phyloP scores from a whole-genome alignment of 2,329 filamentous ascomycete species.

The Seiridium unicorne region DNA sequence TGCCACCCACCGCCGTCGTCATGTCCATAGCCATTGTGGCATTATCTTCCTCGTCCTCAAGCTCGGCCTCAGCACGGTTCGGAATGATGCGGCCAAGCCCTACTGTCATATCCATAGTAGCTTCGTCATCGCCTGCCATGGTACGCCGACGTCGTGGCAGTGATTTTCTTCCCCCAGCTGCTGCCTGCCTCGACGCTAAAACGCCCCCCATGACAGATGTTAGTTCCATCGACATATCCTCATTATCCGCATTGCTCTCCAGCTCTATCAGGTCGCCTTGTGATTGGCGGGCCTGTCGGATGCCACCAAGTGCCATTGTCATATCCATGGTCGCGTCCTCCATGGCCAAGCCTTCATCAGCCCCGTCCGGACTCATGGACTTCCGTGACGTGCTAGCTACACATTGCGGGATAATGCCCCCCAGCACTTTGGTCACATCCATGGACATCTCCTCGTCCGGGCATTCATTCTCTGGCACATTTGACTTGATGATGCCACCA shows the following conservation, averaged over 20 bases:
- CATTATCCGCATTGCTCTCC: slow-evolving; percentile 41
- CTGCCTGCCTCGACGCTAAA: slow-evolving; percentile 31
- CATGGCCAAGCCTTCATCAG: slow-evolving; percentile 36
- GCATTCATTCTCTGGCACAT: slow-evolving; percentile 39
- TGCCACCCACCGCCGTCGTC: slow-evolving; percentile 62
- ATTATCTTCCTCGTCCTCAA: slow-evolving; percentile 29
- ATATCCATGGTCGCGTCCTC: slow-evolving; percentile 82
- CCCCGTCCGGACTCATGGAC: slow-evolving; percentile 16
- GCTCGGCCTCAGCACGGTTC: slow-evolving; percentile 30
- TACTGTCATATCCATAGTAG: slow-evolving; percentile 65
- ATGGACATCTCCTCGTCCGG: slow-evolving; percentile 77
- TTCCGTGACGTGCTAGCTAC: slow-evolving; percentile 23
- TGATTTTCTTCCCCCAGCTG: slow-evolving; percentile 24
- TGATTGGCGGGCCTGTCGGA: slow-evolving; percentile 39
- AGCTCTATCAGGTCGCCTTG: slow-evolving; percentile 33
- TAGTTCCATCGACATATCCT: slow-evolving; percentile 79
- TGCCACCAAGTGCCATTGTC: slow-evolving; percentile 74
- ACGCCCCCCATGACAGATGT: slow-evolving; percentile 64
- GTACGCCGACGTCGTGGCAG: slow-evolving; percentile 22
- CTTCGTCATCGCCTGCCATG: slow-evolving; percentile 39
- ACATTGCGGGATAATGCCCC: slow-evolving; percentile 66
- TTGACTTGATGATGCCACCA: slow-evolving; percentile 48
- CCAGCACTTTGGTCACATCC: slow-evolving; percentile 85
- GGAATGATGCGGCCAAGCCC: slow-evolving; percentile 55
- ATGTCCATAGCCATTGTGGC: slow-evolving; percentile 66